Evolutionary conservation across 75 land plant species (phyloP).

Genomic region (Chamaecyparis obtusa): DNA sequence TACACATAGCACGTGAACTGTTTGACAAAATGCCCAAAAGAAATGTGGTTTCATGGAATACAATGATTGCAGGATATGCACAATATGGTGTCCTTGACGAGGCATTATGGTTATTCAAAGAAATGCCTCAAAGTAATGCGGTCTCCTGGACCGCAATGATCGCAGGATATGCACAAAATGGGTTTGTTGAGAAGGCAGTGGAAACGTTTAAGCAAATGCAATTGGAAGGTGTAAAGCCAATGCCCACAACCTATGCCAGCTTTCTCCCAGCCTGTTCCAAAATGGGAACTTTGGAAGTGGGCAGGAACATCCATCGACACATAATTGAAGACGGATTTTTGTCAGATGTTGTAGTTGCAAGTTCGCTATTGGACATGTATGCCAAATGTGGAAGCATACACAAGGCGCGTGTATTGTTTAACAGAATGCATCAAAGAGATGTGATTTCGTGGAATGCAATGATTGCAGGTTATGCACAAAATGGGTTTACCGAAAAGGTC

Average conservation of each 20-base stretch:
- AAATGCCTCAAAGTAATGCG: neutral
- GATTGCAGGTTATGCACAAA: no score
- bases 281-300: neutral
- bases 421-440: no score
- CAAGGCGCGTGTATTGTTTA: no score
- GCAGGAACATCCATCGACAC: neutral
- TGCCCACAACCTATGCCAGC: conserved; percentile 23
- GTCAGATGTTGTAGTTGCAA: neutral
- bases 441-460: no score
- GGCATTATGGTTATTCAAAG: neutral
- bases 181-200: neutral
- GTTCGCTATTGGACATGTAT: neutral
- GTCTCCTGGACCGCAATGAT: neutral
- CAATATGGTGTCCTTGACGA: neutral
- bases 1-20: no score
- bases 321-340: neutral
- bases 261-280: neutral
- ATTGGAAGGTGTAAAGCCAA: conserved; percentile 26
- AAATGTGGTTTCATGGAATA: no score
- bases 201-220: conserved; percentile 7
- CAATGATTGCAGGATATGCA: neutral
- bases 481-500: no score
- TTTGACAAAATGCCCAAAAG: no score
- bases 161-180: neutral
- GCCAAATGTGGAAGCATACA: no score